These are phyloP conservation scores for Moricandia moricandioides DNA, from an alignment of 345 rosid species.

Conservation along the genomic window DNA sequence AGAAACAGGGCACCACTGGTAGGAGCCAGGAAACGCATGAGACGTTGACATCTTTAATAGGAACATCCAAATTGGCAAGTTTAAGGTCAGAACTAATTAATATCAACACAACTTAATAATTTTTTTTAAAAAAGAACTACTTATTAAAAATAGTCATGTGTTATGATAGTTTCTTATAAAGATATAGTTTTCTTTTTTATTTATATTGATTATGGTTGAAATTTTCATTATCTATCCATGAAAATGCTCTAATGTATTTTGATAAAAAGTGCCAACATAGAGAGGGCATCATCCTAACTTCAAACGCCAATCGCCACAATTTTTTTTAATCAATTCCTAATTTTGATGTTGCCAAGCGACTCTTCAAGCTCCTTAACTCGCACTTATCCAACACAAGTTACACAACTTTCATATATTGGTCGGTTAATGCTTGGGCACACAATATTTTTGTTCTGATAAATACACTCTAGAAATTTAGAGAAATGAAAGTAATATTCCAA, in stretches of 20 bases:
- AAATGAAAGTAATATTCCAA: neutral
- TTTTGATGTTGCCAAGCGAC: slow-evolving; percentile 12
- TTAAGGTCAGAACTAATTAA: neutral
- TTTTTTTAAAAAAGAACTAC: neutral
- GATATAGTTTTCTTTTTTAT: neutral
- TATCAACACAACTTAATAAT: too few species aligned
- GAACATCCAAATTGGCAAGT: neutral
- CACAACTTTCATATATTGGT: neutral
- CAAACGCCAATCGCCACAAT: slow-evolving; percentile 21
- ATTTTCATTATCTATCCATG: neutral
- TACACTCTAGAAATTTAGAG: neutral
- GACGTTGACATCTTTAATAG: slow-evolving; percentile 8
- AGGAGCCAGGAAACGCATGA: slow-evolving; percentile 2
- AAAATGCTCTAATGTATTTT: neutral
- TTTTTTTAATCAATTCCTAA: neutral
- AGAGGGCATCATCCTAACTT: neutral
- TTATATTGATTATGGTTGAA: neutral
- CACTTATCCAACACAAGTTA: neutral
- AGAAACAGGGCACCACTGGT: slow-evolving; percentile 25
- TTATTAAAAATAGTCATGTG: neutral
- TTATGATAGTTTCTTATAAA: neutral
- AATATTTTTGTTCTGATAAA: neutral
- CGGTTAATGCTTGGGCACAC: slow-evolving; percentile 11
- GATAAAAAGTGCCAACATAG: neutral
- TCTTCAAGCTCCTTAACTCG: neutral